These are phyloP conservation scores for Debaryomyces maramus DNA, from an alignment of 805 yeast genomes.

Conservation along the genomic window DNA sequence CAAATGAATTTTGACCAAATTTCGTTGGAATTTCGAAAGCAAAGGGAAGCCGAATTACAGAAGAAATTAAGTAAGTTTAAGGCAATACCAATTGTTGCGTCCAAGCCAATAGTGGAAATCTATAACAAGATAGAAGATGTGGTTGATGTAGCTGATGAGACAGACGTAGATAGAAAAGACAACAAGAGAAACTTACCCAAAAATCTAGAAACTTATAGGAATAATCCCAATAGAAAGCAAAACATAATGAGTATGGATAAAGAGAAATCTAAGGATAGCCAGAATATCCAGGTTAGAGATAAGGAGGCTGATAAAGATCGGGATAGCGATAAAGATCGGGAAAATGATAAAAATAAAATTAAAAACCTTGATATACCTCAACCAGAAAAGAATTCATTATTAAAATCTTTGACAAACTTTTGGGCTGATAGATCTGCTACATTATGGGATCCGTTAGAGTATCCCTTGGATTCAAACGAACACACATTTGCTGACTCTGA, in stretches of 20 bases:
- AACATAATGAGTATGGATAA: too few relatives aligned
- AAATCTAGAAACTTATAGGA: neutral
- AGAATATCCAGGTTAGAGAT: too few relatives aligned
- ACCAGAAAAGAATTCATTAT: conserved; percentile 70
- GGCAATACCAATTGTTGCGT: conserved; percentile 68
- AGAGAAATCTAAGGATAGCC: too few relatives aligned
- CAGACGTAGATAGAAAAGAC: conserved; percentile 7
- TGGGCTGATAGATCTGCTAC: conserved; percentile 98
- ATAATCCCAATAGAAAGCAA: too few relatives aligned
- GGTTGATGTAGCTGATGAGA: conserved; percentile 50
- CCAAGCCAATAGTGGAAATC: conserved; percentile 88
- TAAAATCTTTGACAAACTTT: conserved; percentile 82
- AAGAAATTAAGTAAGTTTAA: conserved; percentile 61
- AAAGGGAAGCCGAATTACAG: conserved; percentile 73
- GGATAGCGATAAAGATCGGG: conserved; percentile 1
- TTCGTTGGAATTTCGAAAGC: conserved; percentile 82
- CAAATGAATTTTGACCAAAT: conserved; percentile 76
- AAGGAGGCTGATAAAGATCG: conserved; percentile 3
- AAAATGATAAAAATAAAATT: conserved; percentile 4
- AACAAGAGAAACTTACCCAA: conserved; percentile 3
- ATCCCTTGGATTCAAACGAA: conserved; percentile 78
- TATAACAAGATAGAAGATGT: conserved; percentile 88
- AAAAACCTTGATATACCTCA: conserved; percentile 33
- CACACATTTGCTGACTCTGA: conserved; percentile 93
- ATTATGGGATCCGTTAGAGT: conserved; percentile 88